Base-by-base conservation (phyloP, 306 rosid species). In the Amphicarpaea edgeworthii region DNA sequence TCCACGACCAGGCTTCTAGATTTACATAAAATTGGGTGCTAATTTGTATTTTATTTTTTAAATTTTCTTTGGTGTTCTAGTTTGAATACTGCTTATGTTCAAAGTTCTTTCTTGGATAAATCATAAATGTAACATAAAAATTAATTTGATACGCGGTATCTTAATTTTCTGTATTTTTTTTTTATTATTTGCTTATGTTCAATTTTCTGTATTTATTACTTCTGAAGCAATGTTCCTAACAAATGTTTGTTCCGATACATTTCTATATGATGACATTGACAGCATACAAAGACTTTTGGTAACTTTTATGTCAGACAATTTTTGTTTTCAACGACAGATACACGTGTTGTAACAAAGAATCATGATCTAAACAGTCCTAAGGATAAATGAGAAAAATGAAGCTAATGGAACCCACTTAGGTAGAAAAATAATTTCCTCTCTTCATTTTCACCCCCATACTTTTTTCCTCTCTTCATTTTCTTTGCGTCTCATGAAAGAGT, bases 71-170 rank as follows among this genome's bases (percentile, higher is more conserved):
- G 14, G 47, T 63, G 8, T 66, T 77, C 10, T 40, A 16, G 24
- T 77, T 65, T 16, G 61, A 37, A 21, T 53, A 53, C 1, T 40
- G 23, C 30, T 77, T 24, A 11, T 37, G 65, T 51, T 38, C 42
- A 49, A 8, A 38, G 64, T 21, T 65, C 3, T 38, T 76, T 51
- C 40, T 61, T 34, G 46, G 21, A 53, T 7, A 65, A 24, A 65
- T 62, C 46, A n/a, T 40, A 10, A 38, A 40, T 53, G 60, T 17
- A 77, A 55, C 49, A 77, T 53, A 51, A 41, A 51, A 34, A 7
- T 53, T 26, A 41, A 67, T 41, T 15, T 17, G 28, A 21, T 3
- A 20, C n/a, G 11, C 23, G 53, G 8, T 43, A 53, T 15, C 15
- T 63, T 20, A 30, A 21, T 50, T 49, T 47, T 21, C 51, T 32